Percentiles rank a stretch among this genome's conserved stretches.
Conservation (phyloP, 106 monocot species). For the Amphibolis antarctica region DNA sequence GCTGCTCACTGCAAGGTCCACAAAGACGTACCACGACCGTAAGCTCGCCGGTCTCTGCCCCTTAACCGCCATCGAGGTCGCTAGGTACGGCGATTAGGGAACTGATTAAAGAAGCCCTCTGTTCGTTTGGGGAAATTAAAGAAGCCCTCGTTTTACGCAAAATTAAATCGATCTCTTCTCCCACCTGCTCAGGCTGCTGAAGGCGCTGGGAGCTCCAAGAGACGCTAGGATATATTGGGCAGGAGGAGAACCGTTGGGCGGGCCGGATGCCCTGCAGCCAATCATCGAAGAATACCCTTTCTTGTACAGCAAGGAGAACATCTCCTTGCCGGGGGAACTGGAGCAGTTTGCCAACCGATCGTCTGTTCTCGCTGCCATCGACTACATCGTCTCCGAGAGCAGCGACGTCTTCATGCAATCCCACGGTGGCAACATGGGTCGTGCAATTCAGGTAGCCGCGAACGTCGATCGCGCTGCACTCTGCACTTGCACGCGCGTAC, state of each 20-base stretch:
- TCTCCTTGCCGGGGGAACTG: conserved; percentile 53
- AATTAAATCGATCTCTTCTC: neutral
- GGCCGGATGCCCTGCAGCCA: conserved; percentile 34
- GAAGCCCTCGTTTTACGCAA: neutral
- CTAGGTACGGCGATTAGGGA: conserved; percentile 27
- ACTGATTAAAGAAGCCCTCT: too few relatives aligned
- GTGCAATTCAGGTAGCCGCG: conserved; percentile 32
- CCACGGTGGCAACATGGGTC: conserved; percentile 93
- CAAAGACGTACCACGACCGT: conserved; percentile 61
- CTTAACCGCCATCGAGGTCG: conserved; percentile 59
- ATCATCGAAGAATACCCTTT: conserved; percentile 47
- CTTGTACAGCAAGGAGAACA: conserved; percentile 65
- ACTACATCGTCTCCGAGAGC: conserved; percentile 75
- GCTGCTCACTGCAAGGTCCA: conserved; percentile 71
- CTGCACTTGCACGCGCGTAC: too few relatives aligned
- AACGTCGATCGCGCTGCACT: neutral
- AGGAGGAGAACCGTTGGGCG: conserved; percentile 82
- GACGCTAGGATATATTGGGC: conserved; percentile 81
- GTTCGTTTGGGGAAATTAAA: neutral
- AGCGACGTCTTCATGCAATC: conserved; percentile 92
- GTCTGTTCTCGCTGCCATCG: conserved; percentile 78
- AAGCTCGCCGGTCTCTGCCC: conserved; percentile 92
- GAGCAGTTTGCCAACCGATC: conserved; percentile 43
- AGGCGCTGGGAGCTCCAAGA: conserved; percentile 65
- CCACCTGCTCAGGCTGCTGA: conserved; percentile 35